Percentiles rank a stretch among this genome's conserved stretches.
phyloP scores from a whole-genome alignment of 345 rosid genomes.

The Turnera subulata region DNA sequence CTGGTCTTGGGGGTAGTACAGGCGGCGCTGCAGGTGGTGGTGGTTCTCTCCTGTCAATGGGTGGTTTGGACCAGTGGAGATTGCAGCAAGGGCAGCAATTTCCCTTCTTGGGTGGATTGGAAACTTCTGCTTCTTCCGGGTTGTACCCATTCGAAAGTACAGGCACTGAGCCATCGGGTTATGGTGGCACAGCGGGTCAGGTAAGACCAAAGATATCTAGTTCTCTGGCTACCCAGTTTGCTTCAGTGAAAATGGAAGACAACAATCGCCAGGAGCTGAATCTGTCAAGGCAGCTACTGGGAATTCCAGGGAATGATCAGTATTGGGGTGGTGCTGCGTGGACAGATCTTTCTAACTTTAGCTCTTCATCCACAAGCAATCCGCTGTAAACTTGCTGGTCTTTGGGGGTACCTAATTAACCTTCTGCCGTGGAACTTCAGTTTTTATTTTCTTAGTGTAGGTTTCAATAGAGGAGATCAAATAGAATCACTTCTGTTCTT shows the following conservation, averaged over 20 bases:
- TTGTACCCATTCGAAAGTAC: conserved; percentile 47
- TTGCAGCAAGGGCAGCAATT: conserved; percentile 45
- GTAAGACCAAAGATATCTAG: conserved; percentile 36
- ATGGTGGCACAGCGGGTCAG: conserved; percentile 26
- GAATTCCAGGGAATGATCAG: conserved; percentile 42
- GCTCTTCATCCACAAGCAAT: conserved; percentile 55
- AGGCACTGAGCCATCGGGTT: conserved; percentile 31
- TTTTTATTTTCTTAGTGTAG: conserved; percentile 25
- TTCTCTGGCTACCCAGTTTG: conserved; percentile 28
- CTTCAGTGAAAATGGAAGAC: conserved; percentile 67
- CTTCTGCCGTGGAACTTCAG: neutral
- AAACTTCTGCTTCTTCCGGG: conserved; percentile 33
- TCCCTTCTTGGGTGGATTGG: conserved; percentile 47
- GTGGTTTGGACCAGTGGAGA: conserved; percentile 53
- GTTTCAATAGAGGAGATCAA: conserved; percentile 17
- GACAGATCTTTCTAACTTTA: conserved; percentile 60
- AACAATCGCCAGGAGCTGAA: conserved; percentile 26
- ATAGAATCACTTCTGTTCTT: neutral
- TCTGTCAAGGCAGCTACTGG: conserved; percentile 52
- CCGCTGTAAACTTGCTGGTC: conserved; percentile 11
- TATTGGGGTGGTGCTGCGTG: conserved; percentile 39
- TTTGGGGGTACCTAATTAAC: too few relatives aligned
- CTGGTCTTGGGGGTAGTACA: conserved; percentile 14
- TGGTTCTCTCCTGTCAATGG: conserved; percentile 29
- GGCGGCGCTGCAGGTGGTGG: conserved; percentile 27